These are phyloP conservation scores for Didymella glomerata DNA, from an alignment of 2,329 filamentous ascomycete species.

Conservation along the genomic window DNA sequence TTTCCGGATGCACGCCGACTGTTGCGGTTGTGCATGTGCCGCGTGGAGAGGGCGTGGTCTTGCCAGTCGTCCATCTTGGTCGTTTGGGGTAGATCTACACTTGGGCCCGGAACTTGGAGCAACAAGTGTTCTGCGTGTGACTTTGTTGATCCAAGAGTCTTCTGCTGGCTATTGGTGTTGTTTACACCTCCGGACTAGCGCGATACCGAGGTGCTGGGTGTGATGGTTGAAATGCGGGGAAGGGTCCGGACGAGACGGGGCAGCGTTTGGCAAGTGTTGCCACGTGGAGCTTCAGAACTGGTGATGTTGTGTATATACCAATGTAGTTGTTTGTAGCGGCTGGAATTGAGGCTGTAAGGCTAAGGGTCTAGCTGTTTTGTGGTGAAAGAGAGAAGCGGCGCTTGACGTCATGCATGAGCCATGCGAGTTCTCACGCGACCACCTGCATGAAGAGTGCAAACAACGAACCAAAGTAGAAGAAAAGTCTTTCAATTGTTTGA, in stretches of 20 bases:
- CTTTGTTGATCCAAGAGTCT: not conserved
- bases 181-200: constrained; percentile 1
- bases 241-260: not conserved
- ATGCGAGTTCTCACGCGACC: constrained; percentile 10
- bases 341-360: not conserved
- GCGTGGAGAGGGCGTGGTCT: constrained; percentile 33
- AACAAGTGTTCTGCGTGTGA: not conserved
- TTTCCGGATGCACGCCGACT: constrained; percentile 20
- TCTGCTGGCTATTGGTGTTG: not conserved
- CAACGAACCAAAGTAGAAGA: not conserved
- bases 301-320: too few relatives aligned
- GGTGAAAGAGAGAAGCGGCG: not conserved
- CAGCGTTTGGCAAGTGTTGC: too few relatives aligned
- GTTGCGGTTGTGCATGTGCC: constrained; percentile 39
- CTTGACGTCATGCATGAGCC: constrained; percentile 11
- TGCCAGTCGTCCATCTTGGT: constrained; percentile 37
- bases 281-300: too few relatives aligned
- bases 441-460: constrained; percentile 6
- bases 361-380: not conserved
- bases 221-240: constrained; percentile 14
- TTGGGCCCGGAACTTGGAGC: too few relatives aligned
- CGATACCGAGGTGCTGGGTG: constrained; percentile 1
- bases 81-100: too few relatives aligned
- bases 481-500: too few relatives aligned
- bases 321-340: too few relatives aligned